These are phyloP conservation scores for Vachellia collinsii DNA, from an alignment of 306 rosid species.

Conservation along the genomic window DNA sequence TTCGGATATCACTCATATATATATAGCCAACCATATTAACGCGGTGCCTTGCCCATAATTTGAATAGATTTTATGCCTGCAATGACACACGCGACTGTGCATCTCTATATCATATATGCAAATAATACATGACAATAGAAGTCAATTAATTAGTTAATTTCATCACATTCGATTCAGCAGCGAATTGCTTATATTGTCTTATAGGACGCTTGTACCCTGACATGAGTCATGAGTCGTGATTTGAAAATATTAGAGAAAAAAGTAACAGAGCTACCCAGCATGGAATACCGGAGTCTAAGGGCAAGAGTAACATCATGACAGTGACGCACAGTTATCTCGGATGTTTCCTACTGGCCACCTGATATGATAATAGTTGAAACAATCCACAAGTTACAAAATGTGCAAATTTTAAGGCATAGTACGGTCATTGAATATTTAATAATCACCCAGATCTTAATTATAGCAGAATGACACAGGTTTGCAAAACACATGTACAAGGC, in stretches of 20 bases:
- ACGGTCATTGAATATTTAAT: slow-evolving; percentile 46
- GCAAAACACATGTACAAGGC: slow-evolving; percentile 35
- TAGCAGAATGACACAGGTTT: slow-evolving; percentile 16
- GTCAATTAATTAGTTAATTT: not conserved
- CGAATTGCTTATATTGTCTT: slow-evolving; percentile 33
- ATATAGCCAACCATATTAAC: not conserved
- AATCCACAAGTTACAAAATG: slow-evolving; percentile 24
- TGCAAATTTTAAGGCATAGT: slow-evolving; percentile 35
- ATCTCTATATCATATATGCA: not conserved
- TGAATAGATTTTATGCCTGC: not conserved
- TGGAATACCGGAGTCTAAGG: slow-evolving; percentile 45
- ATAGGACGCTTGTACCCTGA: not conserved
- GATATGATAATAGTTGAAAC: slow-evolving; percentile 21
- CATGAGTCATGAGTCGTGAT: not conserved
- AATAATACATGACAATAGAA: not conserved
- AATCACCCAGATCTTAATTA: slow-evolving; percentile 17
- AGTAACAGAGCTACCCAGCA: slow-evolving; percentile 38
- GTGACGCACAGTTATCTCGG: slow-evolving; percentile 47
- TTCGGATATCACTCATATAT: too few relatives aligned
- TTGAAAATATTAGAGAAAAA: slow-evolving; percentile 28
- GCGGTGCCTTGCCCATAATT: not conserved
- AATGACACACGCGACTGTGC: not conserved
- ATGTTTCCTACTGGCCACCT: slow-evolving; percentile 28
- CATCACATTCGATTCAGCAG: slow-evolving; percentile 27
- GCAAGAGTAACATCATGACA: slow-evolving; percentile 46